Evolutionary conservation across 495 filamentous ascomycete genomes (phyloP), one percentile per base, ranked within the genome.

Genomic region (Thermothielavioides terrestris): DNA sequence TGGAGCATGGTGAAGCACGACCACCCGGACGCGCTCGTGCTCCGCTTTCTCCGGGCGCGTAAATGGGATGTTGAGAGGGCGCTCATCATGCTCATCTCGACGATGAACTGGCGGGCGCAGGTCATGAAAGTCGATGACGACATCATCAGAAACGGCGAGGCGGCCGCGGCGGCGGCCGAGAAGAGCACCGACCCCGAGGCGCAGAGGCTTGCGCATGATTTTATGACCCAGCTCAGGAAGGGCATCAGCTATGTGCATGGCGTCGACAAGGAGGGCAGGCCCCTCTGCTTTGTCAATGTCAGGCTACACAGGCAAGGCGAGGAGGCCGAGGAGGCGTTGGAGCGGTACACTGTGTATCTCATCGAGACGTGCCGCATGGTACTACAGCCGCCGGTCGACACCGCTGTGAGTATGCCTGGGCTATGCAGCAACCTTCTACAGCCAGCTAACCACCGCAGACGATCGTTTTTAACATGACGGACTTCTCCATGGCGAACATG

Each of bases 1-100:
- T 98, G 92, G 92, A 78, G 73, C 50, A 95, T 98, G 92, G 81
- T 91, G 28, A 97, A 97, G 71, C 85, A 89, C 56, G 94, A 98
- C 63, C 77, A 96, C 64, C 92, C 92, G 2, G 92, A 98, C 64
- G 83, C 78, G 7, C 74, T 98, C 22, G 73, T 95, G 11, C 72
- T 98, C 45, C 82, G 92, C 23, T 98, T 96, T 68, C 71, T 98
- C 48, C 78, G 92, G 34, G 92, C 92, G 8, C 78, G 92, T 30
- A 98, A 97, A 68, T 98, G 92, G 92, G 86, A 98, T 62, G 80
- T 94, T 25, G 85, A 95, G 39, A 88, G 86, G 57, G 91, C 92
- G 15, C 73, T 98, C 12, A 77, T 96, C 51, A 98, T 98, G 92
- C 63, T 95, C 64, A 78, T 98, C 30, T 86, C 87, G 5, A 95